Base-by-base conservation (phyloP, 768 basidiomycete species). In the Austroboletus festivus region DNA sequence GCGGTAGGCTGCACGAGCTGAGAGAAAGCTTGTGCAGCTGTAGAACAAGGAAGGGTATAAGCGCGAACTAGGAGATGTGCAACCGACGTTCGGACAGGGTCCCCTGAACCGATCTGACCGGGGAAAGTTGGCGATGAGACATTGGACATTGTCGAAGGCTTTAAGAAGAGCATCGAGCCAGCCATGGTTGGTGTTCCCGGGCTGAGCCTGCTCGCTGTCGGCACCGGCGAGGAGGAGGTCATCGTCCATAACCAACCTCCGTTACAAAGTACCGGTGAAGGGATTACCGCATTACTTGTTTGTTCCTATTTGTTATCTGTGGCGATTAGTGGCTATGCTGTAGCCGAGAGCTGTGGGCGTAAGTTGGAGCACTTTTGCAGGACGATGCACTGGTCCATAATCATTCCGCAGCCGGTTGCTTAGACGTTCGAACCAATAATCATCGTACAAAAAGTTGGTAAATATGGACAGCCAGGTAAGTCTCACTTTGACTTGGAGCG, bases 1-100 rank as follows among this genome's bases (percentile, higher is more conserved):
- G 84, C 77, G 43, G 79, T 81, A 19, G 83, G 82, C 63, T 85
- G 85, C 19, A 89, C 85, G 49, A 88, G 78, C 65, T 87, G 84
- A 30, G 75, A 70, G 65, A 88, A 90, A 1, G 86, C 83, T 59
- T 84, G 80, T 37, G 85, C 83, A 7, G 83, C 86, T 15, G 84
- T 82, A 46, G 85, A 87, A 69, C 88, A 90, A 35, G 88, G 85
- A 49, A 86, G 70, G 51, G 80, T 73, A 67, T 80, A 80, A 9
- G 85, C 85, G 64, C 75, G 76, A 26, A 78, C 71, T 53, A 90
- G 74, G 35, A 90, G 73, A 60, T 86, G 83, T 55, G 71, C 73
- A 47, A 89, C 83, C 38, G 85, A 84, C 42, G 83, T 75, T 53
- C 78, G 74, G 46, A 79, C 73, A 50, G 79, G 74, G 51, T 65